phyloP scores from a whole-genome alignment of 768 basidiomycete species.

The Glaciozyma antarctica region DNA sequence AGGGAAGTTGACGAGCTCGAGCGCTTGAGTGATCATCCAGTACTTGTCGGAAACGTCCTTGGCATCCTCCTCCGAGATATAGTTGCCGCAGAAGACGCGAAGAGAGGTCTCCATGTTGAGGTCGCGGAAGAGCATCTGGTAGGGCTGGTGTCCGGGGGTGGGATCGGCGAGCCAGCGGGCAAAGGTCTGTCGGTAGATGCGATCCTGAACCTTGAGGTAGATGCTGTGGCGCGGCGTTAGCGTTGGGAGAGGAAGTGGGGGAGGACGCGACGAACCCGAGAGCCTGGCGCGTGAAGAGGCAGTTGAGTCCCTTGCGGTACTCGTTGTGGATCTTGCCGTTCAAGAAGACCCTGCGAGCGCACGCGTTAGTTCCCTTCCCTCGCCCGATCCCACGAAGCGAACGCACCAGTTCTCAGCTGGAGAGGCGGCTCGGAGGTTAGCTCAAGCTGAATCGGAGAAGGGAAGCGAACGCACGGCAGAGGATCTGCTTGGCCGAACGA shows the following conservation, averaged over 20 bases:
- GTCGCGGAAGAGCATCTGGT: conserved; percentile 82
- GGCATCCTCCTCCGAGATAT: conserved; percentile 71
- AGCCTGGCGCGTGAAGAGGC: conserved; percentile 87
- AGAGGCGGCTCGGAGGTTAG: neutral
- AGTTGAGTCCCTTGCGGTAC: conserved; percentile 81
- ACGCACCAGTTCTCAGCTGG: conserved; percentile 30
- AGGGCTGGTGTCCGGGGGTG: conserved; percentile 42
- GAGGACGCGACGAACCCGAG: conserved; percentile 54
- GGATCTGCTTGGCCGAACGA: conserved; percentile 75
- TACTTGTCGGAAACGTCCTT: conserved; percentile 82
- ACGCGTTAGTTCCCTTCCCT: neutral
- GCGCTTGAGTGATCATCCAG: conserved; percentile 87
- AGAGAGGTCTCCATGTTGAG: conserved; percentile 97
- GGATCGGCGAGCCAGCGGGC: conserved; percentile 58
- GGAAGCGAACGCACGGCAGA: conserved; percentile 69
- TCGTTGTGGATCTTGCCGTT: conserved; percentile 87
- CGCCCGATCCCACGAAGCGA: neutral
- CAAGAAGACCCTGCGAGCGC: conserved; percentile 72
- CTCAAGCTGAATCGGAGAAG: neutral
- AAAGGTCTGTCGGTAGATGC: conserved; percentile 67
- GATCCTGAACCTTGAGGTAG: conserved; percentile 75
- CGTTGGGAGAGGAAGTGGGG: neutral
- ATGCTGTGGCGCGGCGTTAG: conserved; percentile 46
- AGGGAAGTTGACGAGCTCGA: conserved; percentile 98
- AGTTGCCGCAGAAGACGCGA: conserved; percentile 83